phyloP scores from a whole-genome alignment of 2,329 filamentous ascomycete species.

The Furcasterigmium sp. region DNA sequence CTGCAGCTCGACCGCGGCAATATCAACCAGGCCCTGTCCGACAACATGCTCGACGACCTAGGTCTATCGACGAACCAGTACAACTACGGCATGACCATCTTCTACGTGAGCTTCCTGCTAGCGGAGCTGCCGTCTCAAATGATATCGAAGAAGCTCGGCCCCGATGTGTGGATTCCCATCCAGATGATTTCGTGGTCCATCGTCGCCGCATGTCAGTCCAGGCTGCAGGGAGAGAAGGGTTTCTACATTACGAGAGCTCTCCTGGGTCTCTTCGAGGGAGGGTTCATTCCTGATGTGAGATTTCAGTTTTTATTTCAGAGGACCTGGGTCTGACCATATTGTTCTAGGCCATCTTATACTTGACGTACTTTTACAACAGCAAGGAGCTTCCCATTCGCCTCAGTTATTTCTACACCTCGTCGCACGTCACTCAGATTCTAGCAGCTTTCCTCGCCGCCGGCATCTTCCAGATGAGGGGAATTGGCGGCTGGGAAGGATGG shows the following conservation, averaged over 20 bases:
- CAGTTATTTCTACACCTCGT: conserved; percentile 62
- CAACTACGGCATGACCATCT: conserved; percentile 44
- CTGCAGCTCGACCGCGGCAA: conserved; percentile 30
- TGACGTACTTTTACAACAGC: conserved; percentile 66
- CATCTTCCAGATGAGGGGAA: conserved; percentile 43
- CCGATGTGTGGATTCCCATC: conserved; percentile 43
- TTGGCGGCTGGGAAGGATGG: conserved; percentile 48
- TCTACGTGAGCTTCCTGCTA: conserved; percentile 40
- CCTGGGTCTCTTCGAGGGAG: conserved; percentile 48
- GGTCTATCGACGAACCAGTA: conserved; percentile 34
- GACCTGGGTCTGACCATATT: too few species aligned
- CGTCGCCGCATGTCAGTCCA: conserved; percentile 25
- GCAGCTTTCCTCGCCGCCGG: conserved; percentile 49
- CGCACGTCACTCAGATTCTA: conserved; percentile 43
- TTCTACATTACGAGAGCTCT: conserved; percentile 25
- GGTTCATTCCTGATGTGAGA: conserved; percentile 47
- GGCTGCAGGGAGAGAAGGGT: conserved; percentile 18
- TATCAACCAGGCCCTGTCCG: conserved; percentile 26
- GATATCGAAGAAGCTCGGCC: conserved; percentile 42
- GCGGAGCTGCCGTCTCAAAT: conserved; percentile 51
- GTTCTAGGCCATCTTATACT: conserved; percentile 12
- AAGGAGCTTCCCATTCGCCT: conserved; percentile 57
- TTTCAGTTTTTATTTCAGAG: conserved; percentile 23
- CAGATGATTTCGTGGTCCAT: conserved; percentile 32
- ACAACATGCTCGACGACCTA: conserved; percentile 23